phyloP scores from a whole-genome alignment of 2,329 filamentous ascomycete species.

The Pezicula carpinea region DNA sequence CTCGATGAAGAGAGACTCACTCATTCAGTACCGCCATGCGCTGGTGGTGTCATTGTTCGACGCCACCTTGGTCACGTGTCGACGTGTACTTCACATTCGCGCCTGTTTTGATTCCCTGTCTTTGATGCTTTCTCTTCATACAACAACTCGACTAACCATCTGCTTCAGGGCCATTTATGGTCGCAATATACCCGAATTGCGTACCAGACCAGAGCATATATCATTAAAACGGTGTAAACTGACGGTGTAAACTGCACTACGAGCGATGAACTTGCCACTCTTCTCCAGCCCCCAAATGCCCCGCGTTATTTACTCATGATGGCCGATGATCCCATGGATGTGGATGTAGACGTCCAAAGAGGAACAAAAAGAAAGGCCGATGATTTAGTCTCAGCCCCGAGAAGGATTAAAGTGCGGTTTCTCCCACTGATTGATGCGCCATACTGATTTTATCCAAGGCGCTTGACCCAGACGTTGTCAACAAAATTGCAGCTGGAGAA shows the following conservation, averaged over 20 bases:
- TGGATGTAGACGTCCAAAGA: conserved; percentile 30
- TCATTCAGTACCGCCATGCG: no score
- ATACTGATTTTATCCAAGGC: conserved; percentile 53
- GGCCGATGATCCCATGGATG: conserved; percentile 36
- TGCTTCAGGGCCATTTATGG: no score
- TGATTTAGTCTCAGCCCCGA: conserved; percentile 35
- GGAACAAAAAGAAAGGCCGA: conserved; percentile 45
- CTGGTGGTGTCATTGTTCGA: no score
- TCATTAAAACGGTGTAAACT: no score
- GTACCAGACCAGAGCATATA: no score
- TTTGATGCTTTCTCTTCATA: no score
- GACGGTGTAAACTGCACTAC: no score
- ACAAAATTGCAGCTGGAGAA: conserved; percentile 97
- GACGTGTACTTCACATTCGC: no score
- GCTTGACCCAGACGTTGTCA: conserved; percentile 87
- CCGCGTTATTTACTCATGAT: conserved; percentile 15
- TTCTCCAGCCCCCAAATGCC: not conserved
- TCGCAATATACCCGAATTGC: no score
- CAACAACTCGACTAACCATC: no score
- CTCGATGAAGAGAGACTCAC: not conserved
- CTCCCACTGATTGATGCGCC: conserved; percentile 10
- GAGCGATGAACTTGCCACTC: not conserved
- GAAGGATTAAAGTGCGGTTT: conserved; percentile 40
- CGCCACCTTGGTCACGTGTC: no score
- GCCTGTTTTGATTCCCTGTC: no score